Percentiles rank a stretch among this genome's conserved stretches.
phyloP scores from a whole-genome alignment of 1,284 basidiomycete genomes.

The Cystobasidium pallidum region DNA sequence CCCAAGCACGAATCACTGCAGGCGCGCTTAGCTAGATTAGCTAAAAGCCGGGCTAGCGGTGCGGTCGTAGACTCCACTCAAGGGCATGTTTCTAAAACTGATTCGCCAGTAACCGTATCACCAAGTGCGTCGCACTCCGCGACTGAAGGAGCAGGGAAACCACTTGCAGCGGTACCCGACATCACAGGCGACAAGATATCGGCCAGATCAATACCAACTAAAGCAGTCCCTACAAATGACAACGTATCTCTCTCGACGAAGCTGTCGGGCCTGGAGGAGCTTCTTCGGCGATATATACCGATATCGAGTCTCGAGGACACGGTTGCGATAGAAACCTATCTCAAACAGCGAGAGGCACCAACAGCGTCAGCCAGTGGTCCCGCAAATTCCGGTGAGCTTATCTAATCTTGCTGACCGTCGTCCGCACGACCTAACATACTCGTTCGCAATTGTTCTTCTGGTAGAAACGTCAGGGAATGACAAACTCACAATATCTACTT shows the following conservation, averaged over 20 bases:
- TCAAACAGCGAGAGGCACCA: conserved; percentile 7
- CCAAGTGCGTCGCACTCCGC: not conserved
- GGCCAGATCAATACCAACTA: not conserved
- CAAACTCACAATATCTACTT: conserved; percentile 6
- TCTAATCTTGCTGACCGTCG: not conserved
- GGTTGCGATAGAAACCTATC: not conserved
- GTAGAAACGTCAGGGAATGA: not conserved
- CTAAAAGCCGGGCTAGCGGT: conserved; percentile 18
- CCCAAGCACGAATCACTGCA: conserved; percentile 37
- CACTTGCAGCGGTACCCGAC: not conserved
- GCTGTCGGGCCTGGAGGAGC: not conserved
- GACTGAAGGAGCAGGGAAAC: not conserved
- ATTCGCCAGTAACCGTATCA: not conserved
- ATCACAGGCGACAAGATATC: not conserved
- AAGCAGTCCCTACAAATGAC: not conserved
- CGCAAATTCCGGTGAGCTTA: not conserved
- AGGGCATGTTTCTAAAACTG: not conserved
- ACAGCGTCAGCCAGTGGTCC: not conserved
- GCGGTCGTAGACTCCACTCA: not conserved
- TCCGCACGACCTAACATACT: not conserved
- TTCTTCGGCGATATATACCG: conserved; percentile 7
- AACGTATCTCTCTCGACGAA: not conserved
- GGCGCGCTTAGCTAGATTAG: conserved; percentile 39
- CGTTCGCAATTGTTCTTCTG: not conserved
- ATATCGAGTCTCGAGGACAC: not conserved